These are phyloP conservation scores for Panus rudis DNA, from an alignment of 768 basidiomycete genomes.

Conservation along the genomic window DNA sequence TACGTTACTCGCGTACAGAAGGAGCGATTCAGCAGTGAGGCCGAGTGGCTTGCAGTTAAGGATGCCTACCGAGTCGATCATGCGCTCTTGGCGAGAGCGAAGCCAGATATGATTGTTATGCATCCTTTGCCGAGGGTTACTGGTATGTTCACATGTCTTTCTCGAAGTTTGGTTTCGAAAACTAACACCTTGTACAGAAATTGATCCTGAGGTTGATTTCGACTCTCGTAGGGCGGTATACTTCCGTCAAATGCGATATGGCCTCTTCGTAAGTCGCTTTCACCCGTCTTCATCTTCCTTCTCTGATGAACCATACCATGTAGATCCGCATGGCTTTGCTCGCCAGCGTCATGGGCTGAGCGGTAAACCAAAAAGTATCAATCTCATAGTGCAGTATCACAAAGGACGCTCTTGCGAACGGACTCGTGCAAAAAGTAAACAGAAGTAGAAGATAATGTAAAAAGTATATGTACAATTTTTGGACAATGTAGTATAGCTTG, in stretches of 20 bases:
- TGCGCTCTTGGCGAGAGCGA: constrained; percentile 85
- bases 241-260: constrained; percentile 98
- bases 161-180: neutral
- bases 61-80: constrained; percentile 92
- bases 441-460: too few relatives aligned
- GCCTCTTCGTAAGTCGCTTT: constrained; percentile 80
- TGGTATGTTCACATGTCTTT: constrained; percentile 37
- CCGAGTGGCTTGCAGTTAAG: constrained; percentile 87
- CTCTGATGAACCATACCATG: constrained; percentile 2
- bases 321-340: constrained; percentile 80
- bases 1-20: constrained; percentile 96
- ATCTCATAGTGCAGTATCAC: too few relatives aligned
- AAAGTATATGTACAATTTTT: too few relatives aligned
- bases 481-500: too few relatives aligned
- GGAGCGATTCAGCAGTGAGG: constrained; percentile 79
- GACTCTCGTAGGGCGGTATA: constrained; percentile 91
- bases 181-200: constrained; percentile 53
- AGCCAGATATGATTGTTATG: constrained; percentile 98
- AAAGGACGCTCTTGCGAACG: too few relatives aligned
- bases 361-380: too few relatives aligned
- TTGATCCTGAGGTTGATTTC: constrained; percentile 97
- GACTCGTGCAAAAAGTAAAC: too few relatives aligned
- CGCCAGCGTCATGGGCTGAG: constrained; percentile 47
- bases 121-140: constrained; percentile 95
- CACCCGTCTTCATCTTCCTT: neutral